Percentiles rank a stretch among this genome's conserved stretches.
Evolutionary conservation across 306 rosid species (phyloP).

Genomic region (Cotoneaster glaucophyllus): DNA sequence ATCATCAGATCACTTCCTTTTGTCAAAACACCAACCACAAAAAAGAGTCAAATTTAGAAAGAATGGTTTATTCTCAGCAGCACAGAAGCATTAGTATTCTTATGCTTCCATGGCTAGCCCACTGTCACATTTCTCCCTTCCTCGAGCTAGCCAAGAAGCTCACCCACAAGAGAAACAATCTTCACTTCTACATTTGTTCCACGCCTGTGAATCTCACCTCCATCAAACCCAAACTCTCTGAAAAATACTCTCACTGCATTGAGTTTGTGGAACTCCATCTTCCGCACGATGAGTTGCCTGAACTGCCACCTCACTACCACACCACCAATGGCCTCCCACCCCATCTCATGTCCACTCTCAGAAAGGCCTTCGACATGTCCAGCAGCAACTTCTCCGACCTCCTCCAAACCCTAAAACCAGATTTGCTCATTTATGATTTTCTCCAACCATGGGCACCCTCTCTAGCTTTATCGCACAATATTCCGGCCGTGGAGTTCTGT

Average conservation of each 20-base stretch:
- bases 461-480: slow-evolving; percentile 8
- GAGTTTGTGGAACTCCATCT: slow-evolving; percentile 22
- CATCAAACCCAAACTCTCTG: slow-evolving; percentile 4
- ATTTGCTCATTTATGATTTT: slow-evolving; percentile 23
- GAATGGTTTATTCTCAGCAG: neutral
- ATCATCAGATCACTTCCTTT: no score
- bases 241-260: neutral
- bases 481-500: slow-evolving; percentile 7
- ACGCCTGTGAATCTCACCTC: slow-evolving; percentile 12
- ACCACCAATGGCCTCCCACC: no score
- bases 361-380: slow-evolving; percentile 21
- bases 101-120: slow-evolving; percentile 37
- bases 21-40: no score
- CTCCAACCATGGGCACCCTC: slow-evolving; percentile 10
- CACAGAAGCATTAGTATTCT: neutral
- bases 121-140: slow-evolving; percentile 36
- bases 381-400: slow-evolving; percentile 10
- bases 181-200: slow-evolving; percentile 22
- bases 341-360: slow-evolving; percentile 16
- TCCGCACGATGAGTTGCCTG: slow-evolving; percentile 2
- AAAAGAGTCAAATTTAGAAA: neutral
- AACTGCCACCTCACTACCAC: neutral
- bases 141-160: slow-evolving; percentile 30
- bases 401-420: slow-evolving; percentile 5
- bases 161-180: neutral